Conservation (phyloP, 345 rosid species). For the Kernera saxatilis region DNA sequence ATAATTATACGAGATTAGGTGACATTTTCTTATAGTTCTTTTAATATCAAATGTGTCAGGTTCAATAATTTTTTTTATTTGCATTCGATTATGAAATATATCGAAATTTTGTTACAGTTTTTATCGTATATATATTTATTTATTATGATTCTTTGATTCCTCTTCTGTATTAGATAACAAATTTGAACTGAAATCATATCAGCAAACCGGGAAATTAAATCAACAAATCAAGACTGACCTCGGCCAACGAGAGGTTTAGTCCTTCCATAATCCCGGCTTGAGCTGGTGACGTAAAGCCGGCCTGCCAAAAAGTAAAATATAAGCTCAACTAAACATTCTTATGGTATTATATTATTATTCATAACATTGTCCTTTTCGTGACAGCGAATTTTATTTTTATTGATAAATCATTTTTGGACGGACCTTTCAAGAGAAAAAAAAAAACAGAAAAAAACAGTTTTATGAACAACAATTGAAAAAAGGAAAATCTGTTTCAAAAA, state of each 20-base stretch:
- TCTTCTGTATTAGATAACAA: too few species aligned
- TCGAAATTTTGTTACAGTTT: too few species aligned
- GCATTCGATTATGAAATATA: too few species aligned
- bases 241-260: conserved; percentile 41
- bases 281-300: conserved; percentile 88
- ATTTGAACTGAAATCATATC: too few species aligned
- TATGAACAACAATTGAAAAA: background rate
- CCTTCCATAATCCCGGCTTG: conserved; percentile 67
- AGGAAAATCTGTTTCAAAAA: too few species aligned
- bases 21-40: too few species aligned
- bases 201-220: background rate
- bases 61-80: too few species aligned
- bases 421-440: background rate
- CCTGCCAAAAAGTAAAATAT: conserved; percentile 25
- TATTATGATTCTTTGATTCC: too few species aligned
- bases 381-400: background rate
- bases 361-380: background rate
- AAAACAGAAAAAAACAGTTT: background rate
- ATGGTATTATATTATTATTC: background rate
- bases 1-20: too few species aligned
- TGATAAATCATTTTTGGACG: background rate
- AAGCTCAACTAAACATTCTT: background rate
- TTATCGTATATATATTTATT: too few species aligned
- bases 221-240: background rate
- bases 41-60: too few species aligned